Evolutionary conservation across 345 rosid genomes (phyloP), one percentile per base, ranked within the genome.

Genomic region (Linum lewisii): DNA sequence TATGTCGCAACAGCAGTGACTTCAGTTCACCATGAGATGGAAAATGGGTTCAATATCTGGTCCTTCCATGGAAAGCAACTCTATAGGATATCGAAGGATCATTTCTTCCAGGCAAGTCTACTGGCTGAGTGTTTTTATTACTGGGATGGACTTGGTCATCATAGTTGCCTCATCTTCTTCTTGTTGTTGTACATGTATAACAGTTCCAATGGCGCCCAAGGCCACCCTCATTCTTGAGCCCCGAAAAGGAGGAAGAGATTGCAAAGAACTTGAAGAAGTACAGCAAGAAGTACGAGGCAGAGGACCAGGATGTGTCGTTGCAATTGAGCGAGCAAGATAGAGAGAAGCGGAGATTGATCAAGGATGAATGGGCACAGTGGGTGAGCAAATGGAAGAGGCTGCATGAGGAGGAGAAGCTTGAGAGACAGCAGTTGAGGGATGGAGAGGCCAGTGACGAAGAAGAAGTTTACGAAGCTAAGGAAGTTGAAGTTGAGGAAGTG

Each of bases 31-130:
- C 96, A 93, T 44, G 99, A 85, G 77, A 89, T 93, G 96, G 99
- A 93, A 73, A 90, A 85, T 74, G 97, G 99, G 11, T 89, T 93
- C 77, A 85, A 81, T 62, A 75, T 93, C 25, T 89, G 99, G 99
- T 93, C 97, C 58, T 93, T 89, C 73, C 80, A 84, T 21, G 99
- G 99, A 23, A 93, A 81, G 61, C 78, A 76, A 53, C 83, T 93
- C 24, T 93, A 93, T 63, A 75, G 95, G 54, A 81, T 63, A 49
- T 76, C 79, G 60, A 93, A 90, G 83, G 99, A 93, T 77, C 95
- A 89, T 73, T 87, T 93, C 83, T 89, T 82, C 77, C 97, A 93
- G 95, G 97, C 85, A 61, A 23, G 69, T 38, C 58, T 14, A 21
- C 19, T 54, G 5, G 19, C 49, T 56, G 32, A 7, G 56, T 53